Evolutionary conservation across 179 eudicot genomes (phyloP).

Genomic region (Pouteria campechiana): DNA sequence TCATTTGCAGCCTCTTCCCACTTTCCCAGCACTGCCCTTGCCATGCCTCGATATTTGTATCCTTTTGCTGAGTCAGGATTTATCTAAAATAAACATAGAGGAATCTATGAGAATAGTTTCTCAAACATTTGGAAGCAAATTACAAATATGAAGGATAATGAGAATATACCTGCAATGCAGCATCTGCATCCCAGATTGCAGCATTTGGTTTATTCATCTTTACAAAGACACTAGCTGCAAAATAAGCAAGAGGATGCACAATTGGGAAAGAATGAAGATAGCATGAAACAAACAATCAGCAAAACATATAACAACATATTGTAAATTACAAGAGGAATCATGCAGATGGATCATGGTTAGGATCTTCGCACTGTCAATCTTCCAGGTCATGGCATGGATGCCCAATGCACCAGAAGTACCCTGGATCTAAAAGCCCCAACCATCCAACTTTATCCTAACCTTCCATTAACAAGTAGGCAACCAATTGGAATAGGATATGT

Average conservation of each 20-base stretch:
- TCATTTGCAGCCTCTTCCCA: constrained; percentile 89
- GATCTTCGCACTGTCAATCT: too few species aligned
- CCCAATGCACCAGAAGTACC: too few species aligned
- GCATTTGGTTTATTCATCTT: constrained; percentile 88
- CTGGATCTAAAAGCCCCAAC: too few species aligned
- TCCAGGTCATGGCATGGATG: too few species aligned
- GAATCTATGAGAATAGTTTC: background rate
- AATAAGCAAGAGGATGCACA: background rate
- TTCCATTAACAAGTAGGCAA: too few species aligned
- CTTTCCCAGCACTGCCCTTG: constrained; percentile 71
- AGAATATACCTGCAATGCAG: constrained; percentile 78
- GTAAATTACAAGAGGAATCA: background rate
- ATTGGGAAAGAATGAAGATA: background rate
- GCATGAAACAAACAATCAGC: background rate
- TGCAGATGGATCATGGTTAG: too few species aligned
- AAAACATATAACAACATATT: background rate
- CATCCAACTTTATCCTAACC: too few species aligned
- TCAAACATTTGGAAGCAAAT: background rate
- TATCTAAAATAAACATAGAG: constrained; percentile 26
- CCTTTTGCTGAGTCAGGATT: constrained; percentile 90
- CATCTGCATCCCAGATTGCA: constrained; percentile 76
- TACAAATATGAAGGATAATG: too few species aligned
- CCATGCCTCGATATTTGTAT: constrained; percentile 70
- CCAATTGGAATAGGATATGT: too few species aligned
- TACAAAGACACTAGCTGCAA: constrained; percentile 55